Conservation (phyloP, 2,329 filamentous ascomycete genomes). For the Verticillium albo-atrum region DNA sequence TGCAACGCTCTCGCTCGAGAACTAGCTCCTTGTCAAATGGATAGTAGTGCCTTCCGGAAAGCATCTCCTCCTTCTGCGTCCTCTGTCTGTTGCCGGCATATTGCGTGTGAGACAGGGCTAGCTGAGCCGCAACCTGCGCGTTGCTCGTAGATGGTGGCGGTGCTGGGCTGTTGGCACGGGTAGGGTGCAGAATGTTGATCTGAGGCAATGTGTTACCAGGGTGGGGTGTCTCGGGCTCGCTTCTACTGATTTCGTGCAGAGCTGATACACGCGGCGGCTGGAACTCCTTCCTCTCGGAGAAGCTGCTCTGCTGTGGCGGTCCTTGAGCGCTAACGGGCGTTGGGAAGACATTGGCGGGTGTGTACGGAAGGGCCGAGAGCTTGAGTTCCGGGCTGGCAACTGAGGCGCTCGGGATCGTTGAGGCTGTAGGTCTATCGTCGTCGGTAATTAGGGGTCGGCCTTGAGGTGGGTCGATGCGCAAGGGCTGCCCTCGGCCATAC, state of each 20-base stretch:
- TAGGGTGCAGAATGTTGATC: constrained; percentile 50
- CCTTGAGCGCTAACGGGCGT: constrained; percentile 58
- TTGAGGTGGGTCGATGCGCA: constrained; percentile 61
- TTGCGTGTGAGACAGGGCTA: constrained; percentile 52
- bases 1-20: constrained; percentile 81
- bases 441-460: constrained; percentile 50
- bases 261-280: constrained; percentile 51
- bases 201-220: constrained; percentile 49
- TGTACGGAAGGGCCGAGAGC: constrained; percentile 53
- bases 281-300: constrained; percentile 54
- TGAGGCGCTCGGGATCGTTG: constrained; percentile 54
- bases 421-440: constrained; percentile 55
- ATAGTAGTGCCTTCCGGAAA: constrained; percentile 72
- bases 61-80: constrained; percentile 88
- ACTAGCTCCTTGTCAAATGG: constrained; percentile 75
- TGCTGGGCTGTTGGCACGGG: constrained; percentile 43
- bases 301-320: constrained; percentile 32
- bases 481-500: constrained; percentile 52
- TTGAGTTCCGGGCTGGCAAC: constrained; percentile 57
- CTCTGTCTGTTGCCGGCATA: constrained; percentile 33
- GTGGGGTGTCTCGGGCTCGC: constrained; percentile 50
- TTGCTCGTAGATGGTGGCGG: constrained; percentile 34
- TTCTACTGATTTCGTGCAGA: constrained; percentile 53
- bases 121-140: constrained; percentile 53
- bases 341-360: constrained; percentile 51